Conservation (phyloP, 2,329 filamentous ascomycete genomes). For the Grosmannia penicillata region DNA sequence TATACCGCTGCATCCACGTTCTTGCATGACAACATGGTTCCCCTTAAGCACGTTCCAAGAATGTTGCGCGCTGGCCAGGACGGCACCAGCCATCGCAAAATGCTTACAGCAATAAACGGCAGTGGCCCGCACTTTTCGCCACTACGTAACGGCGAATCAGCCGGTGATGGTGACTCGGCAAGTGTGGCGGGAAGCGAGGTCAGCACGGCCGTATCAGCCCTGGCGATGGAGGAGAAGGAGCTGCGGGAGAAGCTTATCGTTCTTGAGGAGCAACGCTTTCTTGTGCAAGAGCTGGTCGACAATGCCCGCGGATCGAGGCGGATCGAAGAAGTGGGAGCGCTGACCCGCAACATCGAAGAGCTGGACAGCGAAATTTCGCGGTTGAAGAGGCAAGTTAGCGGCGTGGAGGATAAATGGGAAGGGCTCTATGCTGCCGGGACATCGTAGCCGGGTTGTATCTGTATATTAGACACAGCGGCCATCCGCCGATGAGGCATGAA, state of each 20-base stretch:
- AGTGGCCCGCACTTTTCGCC: slow-evolving; percentile 17
- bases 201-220: slow-evolving; percentile 36
- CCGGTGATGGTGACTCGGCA: slow-evolving; percentile 27
- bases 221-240: slow-evolving; percentile 75
- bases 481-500: too few species aligned
- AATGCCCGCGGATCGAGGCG: slow-evolving; percentile 60
- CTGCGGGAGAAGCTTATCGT: slow-evolving; percentile 68
- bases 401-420: slow-evolving; percentile 47
- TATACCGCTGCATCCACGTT: slow-evolving; percentile 73
- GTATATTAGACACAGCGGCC: too few species aligned
- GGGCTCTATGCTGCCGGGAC: slow-evolving; percentile 27
- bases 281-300: slow-evolving; percentile 74
- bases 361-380: slow-evolving; percentile 62
- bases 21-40: slow-evolving; percentile 80
- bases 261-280: slow-evolving; percentile 80
- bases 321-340: slow-evolving; percentile 73
- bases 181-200: slow-evolving; percentile 33
- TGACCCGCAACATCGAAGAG: slow-evolving; percentile 71
- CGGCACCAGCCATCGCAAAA: slow-evolving; percentile 12
- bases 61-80: slow-evolving; percentile 36
- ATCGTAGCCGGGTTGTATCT: neutral
- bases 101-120: slow-evolving; percentile 14
- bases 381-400: slow-evolving; percentile 47
- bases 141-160: slow-evolving; percentile 31
- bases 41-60: slow-evolving; percentile 59